phyloP scores from a whole-genome alignment of 345 rosid genomes.

The Bruguiera gymnorhiza region DNA sequence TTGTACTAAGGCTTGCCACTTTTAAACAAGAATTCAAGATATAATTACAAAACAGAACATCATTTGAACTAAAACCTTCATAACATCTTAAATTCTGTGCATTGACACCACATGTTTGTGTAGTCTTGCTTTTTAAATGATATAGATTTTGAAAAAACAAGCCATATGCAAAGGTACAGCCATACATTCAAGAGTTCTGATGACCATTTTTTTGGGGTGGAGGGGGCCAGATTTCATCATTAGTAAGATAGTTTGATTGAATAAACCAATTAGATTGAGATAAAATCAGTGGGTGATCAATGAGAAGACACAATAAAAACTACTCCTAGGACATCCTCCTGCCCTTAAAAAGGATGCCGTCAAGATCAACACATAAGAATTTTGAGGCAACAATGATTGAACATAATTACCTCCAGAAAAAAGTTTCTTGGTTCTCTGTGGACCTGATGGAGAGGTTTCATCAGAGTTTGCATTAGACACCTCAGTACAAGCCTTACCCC shows the following conservation, averaged over 20 bases:
- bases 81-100: neutral
- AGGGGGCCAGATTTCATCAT: too few species aligned
- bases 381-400: neutral
- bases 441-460: slow-evolving; percentile 34
- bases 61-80: slow-evolving; percentile 1
- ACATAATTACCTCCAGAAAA: slow-evolving; percentile 19
- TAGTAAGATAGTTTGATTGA: too few species aligned
- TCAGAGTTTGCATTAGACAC: slow-evolving; percentile 42
- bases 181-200: too few species aligned
- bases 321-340: neutral
- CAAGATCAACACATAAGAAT: neutral
- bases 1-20: too few species aligned
- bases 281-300: neutral
- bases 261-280: neutral
- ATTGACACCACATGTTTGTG: neutral
- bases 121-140: neutral
- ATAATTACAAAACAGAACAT: neutral
- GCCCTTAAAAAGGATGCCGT: neutral
- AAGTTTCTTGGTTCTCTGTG: slow-evolving; percentile 32
- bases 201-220: too few species aligned
- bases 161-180: neutral
- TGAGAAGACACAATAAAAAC: neutral
- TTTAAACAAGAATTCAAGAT: too few species aligned
- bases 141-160: neutral
- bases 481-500: slow-evolving; percentile 38